These are phyloP conservation scores for Annulohypoxylon bovei DNA, from an alignment of 495 filamentous ascomycete species.

Conservation along the genomic window DNA sequence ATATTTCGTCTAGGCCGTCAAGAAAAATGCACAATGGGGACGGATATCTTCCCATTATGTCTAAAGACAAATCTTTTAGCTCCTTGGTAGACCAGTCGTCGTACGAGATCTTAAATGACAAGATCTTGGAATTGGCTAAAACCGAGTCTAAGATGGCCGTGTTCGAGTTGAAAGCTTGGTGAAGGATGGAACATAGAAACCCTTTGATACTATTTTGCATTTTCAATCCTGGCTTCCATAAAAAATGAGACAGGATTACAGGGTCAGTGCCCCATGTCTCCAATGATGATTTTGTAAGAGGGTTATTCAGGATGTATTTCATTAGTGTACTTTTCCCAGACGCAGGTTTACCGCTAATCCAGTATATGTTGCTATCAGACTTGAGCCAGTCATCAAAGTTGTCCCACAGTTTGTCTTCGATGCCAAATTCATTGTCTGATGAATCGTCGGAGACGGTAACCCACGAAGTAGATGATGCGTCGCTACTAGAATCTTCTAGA, in stretches of 20 bases:
- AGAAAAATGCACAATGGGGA: conserved; percentile 18
- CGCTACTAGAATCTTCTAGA: no score
- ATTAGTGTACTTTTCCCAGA: not conserved
- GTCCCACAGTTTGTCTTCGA: not conserved
- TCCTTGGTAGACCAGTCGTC: not conserved
- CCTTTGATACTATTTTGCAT: conserved; percentile 16
- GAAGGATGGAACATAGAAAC: not conserved
- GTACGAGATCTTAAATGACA: not conserved
- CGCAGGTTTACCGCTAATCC: not conserved
- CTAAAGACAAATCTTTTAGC: not conserved
- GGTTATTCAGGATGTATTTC: not conserved
- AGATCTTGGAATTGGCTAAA: not conserved
- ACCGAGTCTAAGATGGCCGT: not conserved
- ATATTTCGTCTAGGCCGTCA: conserved; percentile 22
- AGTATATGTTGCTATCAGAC: not conserved
- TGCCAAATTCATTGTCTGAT: not conserved
- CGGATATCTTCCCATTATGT: not conserved
- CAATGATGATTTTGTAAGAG: not conserved
- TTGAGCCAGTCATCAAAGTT: not conserved
- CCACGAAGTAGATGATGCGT: not conserved
- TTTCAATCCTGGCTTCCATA: conserved; percentile 12
- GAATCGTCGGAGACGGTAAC: not conserved
- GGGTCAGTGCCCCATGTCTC: not conserved
- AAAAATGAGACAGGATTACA: conserved; percentile 22
- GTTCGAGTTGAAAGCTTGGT: not conserved